Percentiles rank a stretch among this genome's conserved stretches.
Conservation (phyloP, 106 monocot genomes). For the Allium fistulosum region DNA sequence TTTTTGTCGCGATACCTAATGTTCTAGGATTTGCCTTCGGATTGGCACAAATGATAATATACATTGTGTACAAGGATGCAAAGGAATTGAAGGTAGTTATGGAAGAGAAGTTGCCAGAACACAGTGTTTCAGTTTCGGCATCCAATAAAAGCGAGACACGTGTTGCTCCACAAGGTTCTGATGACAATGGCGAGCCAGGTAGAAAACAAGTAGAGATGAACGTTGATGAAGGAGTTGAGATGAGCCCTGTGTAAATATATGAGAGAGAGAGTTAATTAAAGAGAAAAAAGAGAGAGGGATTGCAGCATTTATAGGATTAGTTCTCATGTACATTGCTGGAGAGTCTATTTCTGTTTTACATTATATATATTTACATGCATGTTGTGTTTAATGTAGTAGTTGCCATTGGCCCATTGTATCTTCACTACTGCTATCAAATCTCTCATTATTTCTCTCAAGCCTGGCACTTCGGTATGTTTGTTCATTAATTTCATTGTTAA, state of each 20-base stretch:
- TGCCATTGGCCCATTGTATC: too few species aligned
- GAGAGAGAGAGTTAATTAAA: too few species aligned
- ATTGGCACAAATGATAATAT: constrained; percentile 14
- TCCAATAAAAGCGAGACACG: background rate
- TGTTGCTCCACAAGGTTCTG: background rate
- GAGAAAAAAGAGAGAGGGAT: too few species aligned
- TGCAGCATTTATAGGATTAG: too few species aligned
- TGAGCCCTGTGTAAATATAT: constrained; percentile 4
- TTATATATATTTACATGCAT: too few species aligned
- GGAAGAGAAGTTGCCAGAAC: constrained; percentile 8
- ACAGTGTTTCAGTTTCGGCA: background rate
- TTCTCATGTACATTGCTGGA: too few species aligned
- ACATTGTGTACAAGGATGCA: constrained; percentile 20
- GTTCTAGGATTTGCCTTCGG: constrained; percentile 19
- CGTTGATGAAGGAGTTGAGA: constrained; percentile 1
- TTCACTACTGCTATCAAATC: too few species aligned
- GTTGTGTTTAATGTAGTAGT: too few species aligned
- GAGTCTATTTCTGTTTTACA: too few species aligned
- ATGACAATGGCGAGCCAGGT: background rate
- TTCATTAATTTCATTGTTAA: too few species aligned
- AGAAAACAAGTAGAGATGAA: background rate
- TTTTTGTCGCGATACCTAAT: constrained; percentile 23
- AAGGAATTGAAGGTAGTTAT: background rate
- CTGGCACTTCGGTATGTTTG: too few species aligned
- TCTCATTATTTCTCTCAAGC: too few species aligned